A percentile compares a stretch with the other conserved stretches of the same genome.
These are phyloP conservation scores for Diaporthe caulivora DNA, from an alignment of 2,329 filamentous ascomycete species.

Conservation along the genomic window DNA sequence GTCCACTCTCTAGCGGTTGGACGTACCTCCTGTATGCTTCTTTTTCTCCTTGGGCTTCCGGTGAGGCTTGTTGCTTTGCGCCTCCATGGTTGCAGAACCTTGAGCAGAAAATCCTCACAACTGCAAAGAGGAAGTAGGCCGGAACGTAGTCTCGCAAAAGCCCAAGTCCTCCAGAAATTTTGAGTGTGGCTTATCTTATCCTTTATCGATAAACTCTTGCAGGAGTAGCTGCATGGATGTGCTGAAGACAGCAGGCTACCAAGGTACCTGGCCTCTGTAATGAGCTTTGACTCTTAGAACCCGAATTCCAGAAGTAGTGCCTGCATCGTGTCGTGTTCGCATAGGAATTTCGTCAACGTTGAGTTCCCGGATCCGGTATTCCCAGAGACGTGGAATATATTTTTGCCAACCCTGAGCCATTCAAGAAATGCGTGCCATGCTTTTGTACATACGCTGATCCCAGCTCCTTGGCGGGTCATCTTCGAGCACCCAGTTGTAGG, in stretches of 20 bases:
- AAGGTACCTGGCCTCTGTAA: neutral
- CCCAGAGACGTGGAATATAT: too few relatives aligned
- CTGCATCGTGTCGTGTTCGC: too few relatives aligned
- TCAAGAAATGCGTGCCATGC: too few relatives aligned
- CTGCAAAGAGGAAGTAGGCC: neutral
- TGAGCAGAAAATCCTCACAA: conserved; percentile 20
- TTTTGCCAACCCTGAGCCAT: too few relatives aligned
- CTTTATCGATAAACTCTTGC: conserved; percentile 24
- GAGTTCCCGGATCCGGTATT: too few relatives aligned
- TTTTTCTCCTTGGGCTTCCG: conserved; percentile 92
- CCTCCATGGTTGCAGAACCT: conserved; percentile 72
- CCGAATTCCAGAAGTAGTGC: too few relatives aligned
- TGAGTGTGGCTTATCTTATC: conserved; percentile 31
- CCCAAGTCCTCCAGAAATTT: conserved; percentile 24
- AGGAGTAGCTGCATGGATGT: neutral
- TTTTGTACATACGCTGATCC: too few relatives aligned
- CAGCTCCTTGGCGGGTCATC: too few relatives aligned
- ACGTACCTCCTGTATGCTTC: conserved; percentile 68
- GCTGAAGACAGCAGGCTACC: neutral
- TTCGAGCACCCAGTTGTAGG: too few relatives aligned
- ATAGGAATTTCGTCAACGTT: too few relatives aligned
- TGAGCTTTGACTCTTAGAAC: too few relatives aligned
- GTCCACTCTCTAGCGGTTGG: neutral
- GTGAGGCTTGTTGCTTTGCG: conserved; percentile 88
- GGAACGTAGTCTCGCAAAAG: neutral